Base-by-base conservation (phyloP, 495 filamentous ascomycete species). In the Aspergillus ostianus region DNA sequence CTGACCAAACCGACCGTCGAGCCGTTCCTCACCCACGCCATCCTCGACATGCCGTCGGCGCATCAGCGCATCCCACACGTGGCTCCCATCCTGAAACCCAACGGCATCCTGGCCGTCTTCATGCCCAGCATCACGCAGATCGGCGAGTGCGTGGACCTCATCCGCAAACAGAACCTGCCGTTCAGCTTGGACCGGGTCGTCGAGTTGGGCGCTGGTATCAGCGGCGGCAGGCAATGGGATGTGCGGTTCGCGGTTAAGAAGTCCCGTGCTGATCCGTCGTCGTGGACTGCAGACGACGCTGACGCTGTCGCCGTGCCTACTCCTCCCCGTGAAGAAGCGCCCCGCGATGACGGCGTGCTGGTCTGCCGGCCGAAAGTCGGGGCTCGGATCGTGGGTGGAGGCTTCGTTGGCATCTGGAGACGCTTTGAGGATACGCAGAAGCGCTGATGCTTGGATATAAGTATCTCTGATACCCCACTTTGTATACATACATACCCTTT, bases 41-140 rank as follows among this genome's bases (percentile, higher is more conserved):
- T 92, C 56, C 79, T 93, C 51, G 89, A 93, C 67, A 78, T 93
- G 63, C 89, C 90, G 6, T 77, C 72, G 23, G 75, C 83, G 0
- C 72, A 90, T 36, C 54, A 73, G 13, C 80, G 88, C 61, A 74
- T 93, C n/a, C 75, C 73, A 1, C 78, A 80, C 55, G 78, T 89
- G 26, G 72, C 77, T 0, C 70, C 80, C 13, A 79, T 84, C n/a
- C 67, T 93, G 57, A 77, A 78, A 21, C 72, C 77, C 0, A 79
- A 89, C 69, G 90, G 88, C 1, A 65, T 80, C 4, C 70, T 93
- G 2, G 74, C 85, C 23, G 83, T 90, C 18, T 93, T 90, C 68
- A 85, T 83, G 70, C 90, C 90, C 3, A 90, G 84, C 61, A 84
- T 93, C 57, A 91, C 88, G 6, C 90, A 93, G 71, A 89, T 93